Percentiles rank a stretch among this genome's conserved stretches.
Evolutionary conservation across 2,329 filamentous ascomycete species (phyloP).

Genomic region (Pseudopyrenochaeta lycopersici): DNA sequence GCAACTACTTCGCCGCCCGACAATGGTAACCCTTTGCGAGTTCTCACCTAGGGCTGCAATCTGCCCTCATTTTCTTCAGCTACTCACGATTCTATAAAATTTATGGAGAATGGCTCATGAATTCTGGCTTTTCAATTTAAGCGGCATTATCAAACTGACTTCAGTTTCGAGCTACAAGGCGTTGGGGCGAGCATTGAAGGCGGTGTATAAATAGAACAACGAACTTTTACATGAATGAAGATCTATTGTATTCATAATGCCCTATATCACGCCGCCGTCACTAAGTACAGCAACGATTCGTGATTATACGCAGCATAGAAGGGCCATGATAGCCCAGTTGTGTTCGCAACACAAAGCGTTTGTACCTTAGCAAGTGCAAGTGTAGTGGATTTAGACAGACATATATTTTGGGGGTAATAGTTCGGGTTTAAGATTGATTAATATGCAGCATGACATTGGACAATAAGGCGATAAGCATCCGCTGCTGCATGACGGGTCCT

Average conservation of each 20-base stretch:
- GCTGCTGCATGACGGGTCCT: slow-evolving; percentile 6
- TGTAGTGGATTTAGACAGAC: not conserved
- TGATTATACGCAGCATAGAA: not conserved
- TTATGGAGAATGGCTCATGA: not conserved
- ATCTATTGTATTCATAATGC: not conserved
- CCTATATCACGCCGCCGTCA: too few relatives aligned
- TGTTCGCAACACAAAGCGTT: not conserved
- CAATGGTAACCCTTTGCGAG: too few relatives aligned
- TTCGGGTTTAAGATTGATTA: not conserved
- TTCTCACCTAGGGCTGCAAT: not conserved
- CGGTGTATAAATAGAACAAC: not conserved
- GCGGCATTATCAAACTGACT: not conserved
- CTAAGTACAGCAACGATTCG: too few relatives aligned
- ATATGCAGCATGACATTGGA: slow-evolving; percentile 4
- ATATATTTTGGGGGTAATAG: too few relatives aligned
- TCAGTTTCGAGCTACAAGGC: slow-evolving; percentile 1
- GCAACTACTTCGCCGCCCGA: too few relatives aligned
- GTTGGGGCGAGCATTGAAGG: not conserved
- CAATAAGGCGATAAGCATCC: slow-evolving; percentile 8
- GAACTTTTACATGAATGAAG: not conserved
- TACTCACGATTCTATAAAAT: slow-evolving; percentile 1
- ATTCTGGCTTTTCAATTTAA: not conserved
- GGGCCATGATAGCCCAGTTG: not conserved
- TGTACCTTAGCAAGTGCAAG: not conserved
- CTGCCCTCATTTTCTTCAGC: not conserved